Percentiles rank a stretch among this genome's conserved stretches.
These are phyloP conservation scores for Lactarius indigo DNA, from an alignment of 768 basidiomycete species.

Conservation along the genomic window DNA sequence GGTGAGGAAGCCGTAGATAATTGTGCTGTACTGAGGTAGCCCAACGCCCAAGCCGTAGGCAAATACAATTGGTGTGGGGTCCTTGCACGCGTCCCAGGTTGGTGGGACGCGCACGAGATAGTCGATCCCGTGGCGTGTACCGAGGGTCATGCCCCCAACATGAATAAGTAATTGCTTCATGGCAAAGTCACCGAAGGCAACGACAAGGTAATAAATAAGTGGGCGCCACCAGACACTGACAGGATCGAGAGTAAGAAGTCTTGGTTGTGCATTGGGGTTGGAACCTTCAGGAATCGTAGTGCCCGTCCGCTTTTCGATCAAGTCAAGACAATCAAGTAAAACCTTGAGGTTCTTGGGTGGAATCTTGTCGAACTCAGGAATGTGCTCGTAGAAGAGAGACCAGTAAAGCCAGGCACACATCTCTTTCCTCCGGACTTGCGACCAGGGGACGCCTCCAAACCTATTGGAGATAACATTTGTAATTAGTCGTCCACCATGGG, in stretches of 20 bases:
- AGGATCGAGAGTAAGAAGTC: conserved; percentile 75
- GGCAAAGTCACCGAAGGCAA: conserved; percentile 47
- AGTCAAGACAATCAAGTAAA: conserved; percentile 56
- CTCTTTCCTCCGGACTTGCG: conserved; percentile 58
- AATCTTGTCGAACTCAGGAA: conserved; percentile 50
- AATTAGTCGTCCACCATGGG: not conserved
- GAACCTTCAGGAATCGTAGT: conserved; percentile 58
- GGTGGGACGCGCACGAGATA: conserved; percentile 72
- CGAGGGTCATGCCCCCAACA: conserved; percentile 43
- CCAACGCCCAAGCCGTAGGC: conserved; percentile 89
- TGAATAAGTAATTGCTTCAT: conserved; percentile 44
- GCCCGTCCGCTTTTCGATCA: conserved; percentile 73
- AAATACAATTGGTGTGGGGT: conserved; percentile 72
- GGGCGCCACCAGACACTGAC: conserved; percentile 70
- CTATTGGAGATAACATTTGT: conserved; percentile 36
- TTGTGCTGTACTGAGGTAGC: conserved; percentile 61
- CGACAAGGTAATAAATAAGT: conserved; percentile 53
- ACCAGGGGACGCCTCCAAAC: conserved; percentile 78
- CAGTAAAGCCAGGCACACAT: conserved; percentile 78
- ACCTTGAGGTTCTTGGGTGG: conserved; percentile 44
- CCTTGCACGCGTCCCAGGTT: conserved; percentile 55
- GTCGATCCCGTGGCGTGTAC: conserved; percentile 65
- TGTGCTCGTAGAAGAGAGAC: conserved; percentile 69
- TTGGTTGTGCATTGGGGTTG: conserved; percentile 47
- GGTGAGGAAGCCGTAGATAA: conserved; percentile 56